phyloP scores from a whole-genome alignment of 768 basidiomycete species.

The Tricholomella constricta region DNA sequence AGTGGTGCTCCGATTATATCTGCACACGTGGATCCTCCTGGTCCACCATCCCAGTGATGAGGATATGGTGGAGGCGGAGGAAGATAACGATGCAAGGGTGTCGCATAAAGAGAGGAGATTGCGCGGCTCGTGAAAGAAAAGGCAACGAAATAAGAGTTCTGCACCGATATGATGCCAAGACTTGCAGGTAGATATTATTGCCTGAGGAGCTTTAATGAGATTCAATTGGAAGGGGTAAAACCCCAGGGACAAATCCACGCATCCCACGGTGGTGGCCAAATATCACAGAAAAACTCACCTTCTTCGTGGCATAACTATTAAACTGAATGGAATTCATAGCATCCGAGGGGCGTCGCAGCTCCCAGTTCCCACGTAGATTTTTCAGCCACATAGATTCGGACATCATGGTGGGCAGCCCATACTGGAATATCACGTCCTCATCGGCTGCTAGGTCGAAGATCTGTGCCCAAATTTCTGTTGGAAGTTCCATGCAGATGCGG shows the following conservation, averaged over 20 bases:
- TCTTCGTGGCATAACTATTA: slow-evolving; percentile 65
- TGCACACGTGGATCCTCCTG: slow-evolving; percentile 67
- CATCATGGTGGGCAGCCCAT: slow-evolving; percentile 61
- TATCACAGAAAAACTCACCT: no score
- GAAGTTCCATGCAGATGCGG: slow-evolving; percentile 40
- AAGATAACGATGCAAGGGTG: slow-evolving; percentile 50
- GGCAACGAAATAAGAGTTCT: slow-evolving; percentile 67
- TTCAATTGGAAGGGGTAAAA: background rate
- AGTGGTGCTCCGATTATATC: slow-evolving; percentile 45
- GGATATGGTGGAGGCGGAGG: slow-evolving; percentile 36
- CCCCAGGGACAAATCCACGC: slow-evolving; percentile 8
- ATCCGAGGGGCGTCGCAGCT: slow-evolving; percentile 60
- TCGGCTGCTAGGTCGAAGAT: slow-evolving; percentile 75
- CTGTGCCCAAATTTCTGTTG: slow-evolving; percentile 68
- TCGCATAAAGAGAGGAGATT: slow-evolving; percentile 53
- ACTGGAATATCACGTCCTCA: slow-evolving; percentile 68
- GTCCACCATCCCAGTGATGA: slow-evolving; percentile 70
- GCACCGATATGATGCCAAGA: slow-evolving; percentile 62
- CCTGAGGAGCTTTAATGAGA: slow-evolving; percentile 37
- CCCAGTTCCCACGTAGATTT: slow-evolving; percentile 51
- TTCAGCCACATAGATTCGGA: slow-evolving; percentile 69
- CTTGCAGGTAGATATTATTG: slow-evolving; percentile 68
- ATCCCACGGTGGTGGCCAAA: no score
- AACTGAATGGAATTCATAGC: slow-evolving; percentile 58
- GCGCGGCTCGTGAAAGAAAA: slow-evolving; percentile 65